These are phyloP conservation scores for Dipsacomyces acuminosporus DNA, from an alignment of 371 early-diverging fungal genomes.

Conservation along the genomic window DNA sequence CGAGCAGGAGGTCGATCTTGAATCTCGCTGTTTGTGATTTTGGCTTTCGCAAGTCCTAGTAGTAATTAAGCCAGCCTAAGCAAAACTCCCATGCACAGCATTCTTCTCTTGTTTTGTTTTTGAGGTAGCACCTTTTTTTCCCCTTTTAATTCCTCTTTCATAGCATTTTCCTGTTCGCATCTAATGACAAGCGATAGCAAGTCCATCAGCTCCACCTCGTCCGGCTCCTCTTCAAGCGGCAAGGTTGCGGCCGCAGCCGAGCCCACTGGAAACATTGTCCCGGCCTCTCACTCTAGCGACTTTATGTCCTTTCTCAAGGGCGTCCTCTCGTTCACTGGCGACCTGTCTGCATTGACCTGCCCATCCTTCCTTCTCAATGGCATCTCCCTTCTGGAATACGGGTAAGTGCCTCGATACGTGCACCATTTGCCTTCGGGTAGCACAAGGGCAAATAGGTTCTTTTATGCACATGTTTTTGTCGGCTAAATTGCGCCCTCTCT, in stretches of 20 bases:
- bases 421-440: too few relatives aligned
- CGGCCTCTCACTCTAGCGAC: conserved; percentile 62
- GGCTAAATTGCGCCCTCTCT: neutral
- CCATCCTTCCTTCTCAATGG: conserved; percentile 73
- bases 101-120: conserved; percentile 1
- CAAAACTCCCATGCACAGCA: neutral
- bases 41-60: too few relatives aligned
- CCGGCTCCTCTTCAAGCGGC: conserved; percentile 10
- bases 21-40: too few relatives aligned
- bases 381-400: conserved; percentile 72
- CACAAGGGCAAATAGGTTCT: too few relatives aligned
- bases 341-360: conserved; percentile 70
- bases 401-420: conserved; percentile 48
- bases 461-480: too few relatives aligned
- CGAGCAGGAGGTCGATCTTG: too few relatives aligned
- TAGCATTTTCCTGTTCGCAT: neutral
- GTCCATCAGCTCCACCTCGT: conserved; percentile 20
- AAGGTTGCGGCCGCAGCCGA: conserved; percentile 16
- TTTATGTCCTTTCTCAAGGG: conserved; percentile 68
- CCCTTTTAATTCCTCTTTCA: too few relatives aligned
- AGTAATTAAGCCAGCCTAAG: too few relatives aligned
- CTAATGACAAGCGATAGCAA: conserved; percentile 32
- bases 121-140: neutral
- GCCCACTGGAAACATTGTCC: conserved; percentile 49
- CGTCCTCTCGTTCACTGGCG: conserved; percentile 73